Evolutionary conservation across 257 asterid species (phyloP).

Genomic region (Solanum corneliomulleri): DNA sequence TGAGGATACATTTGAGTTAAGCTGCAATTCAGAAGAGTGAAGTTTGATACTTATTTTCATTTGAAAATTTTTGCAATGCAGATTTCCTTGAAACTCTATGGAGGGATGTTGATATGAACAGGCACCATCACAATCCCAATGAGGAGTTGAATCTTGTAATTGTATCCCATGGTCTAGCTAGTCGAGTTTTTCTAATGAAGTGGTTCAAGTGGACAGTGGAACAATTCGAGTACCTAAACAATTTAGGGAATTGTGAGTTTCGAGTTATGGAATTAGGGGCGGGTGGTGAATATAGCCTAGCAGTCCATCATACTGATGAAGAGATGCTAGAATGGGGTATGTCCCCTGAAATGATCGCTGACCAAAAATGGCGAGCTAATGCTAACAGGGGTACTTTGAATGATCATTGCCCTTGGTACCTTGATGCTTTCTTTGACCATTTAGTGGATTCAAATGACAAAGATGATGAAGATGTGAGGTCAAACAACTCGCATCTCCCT

Average conservation of each 20-base stretch:
- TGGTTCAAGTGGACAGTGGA: constrained; percentile 45
- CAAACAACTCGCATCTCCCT: neutral
- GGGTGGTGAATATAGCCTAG: constrained; percentile 36
- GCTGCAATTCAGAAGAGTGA: neutral
- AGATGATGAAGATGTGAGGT: constrained; percentile 7
- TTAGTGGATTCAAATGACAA: constrained; percentile 16
- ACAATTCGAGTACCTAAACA: constrained; percentile 27
- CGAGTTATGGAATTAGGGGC: constrained; percentile 29
- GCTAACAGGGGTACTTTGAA: constrained; percentile 22
- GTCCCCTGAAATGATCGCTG: constrained; percentile 29
- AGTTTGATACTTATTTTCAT: neutral
- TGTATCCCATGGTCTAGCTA: constrained; percentile 30
- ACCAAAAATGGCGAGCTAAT: constrained; percentile 27
- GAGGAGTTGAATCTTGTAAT: constrained; percentile 26
- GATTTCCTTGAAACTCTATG: constrained; percentile 37
- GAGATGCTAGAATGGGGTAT: constrained; percentile 34
- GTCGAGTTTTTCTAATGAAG: constrained; percentile 31
- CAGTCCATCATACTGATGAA: constrained; percentile 28
- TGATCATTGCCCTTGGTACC: constrained; percentile 22
- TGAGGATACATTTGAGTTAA: neutral
- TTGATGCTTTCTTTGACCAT: constrained; percentile 21
- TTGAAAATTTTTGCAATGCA: neutral
- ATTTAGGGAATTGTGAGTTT: constrained; percentile 24
- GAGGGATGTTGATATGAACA: constrained; percentile 39
- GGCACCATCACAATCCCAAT: constrained; percentile 10